A percentile compares a stretch with the other conserved stretches of the same genome.
Conservation (phyloP, 139 green algal genomes). For the Closterium sp. region DNA sequence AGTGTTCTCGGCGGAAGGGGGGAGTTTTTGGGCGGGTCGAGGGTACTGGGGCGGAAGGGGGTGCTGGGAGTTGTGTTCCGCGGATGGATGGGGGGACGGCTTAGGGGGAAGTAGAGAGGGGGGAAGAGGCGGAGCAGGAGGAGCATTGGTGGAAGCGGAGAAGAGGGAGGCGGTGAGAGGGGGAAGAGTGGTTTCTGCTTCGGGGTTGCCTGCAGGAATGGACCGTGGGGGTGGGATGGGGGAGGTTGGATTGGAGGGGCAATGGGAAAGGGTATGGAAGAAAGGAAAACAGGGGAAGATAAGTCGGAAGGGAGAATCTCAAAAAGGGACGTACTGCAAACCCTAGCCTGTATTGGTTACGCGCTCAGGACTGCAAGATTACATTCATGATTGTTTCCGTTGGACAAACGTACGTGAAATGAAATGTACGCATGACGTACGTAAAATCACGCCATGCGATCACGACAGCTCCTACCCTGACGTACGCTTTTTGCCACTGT, state of each 20-base stretch:
- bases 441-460: no score
- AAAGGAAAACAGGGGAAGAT: no score
- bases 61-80: not conserved
- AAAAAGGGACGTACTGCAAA: not conserved
- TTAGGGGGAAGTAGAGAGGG: not conserved
- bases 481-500: not conserved
- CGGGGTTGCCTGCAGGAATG: not conserved
- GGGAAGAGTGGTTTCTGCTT: not conserved
- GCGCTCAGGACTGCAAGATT: no score
- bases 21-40: not conserved
- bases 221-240: no score
- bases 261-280: no score
- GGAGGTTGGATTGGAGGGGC: not conserved
- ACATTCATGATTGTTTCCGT: no score
- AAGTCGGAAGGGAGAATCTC: not conserved
- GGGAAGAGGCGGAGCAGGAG: not conserved
- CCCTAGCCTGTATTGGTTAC: not conserved
- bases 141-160: not conserved
- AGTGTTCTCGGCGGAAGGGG: not conserved
- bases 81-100: not conserved
- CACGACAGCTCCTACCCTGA: not conserved
- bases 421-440: no score
- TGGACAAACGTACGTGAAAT: no score
- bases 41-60: not conserved
- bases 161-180: not conserved